Evolutionary conservation across 176 grass and related monocot species (phyloP), one percentile per base, ranked within the genome.

Genomic region (Urochloa ruziziensis): DNA sequence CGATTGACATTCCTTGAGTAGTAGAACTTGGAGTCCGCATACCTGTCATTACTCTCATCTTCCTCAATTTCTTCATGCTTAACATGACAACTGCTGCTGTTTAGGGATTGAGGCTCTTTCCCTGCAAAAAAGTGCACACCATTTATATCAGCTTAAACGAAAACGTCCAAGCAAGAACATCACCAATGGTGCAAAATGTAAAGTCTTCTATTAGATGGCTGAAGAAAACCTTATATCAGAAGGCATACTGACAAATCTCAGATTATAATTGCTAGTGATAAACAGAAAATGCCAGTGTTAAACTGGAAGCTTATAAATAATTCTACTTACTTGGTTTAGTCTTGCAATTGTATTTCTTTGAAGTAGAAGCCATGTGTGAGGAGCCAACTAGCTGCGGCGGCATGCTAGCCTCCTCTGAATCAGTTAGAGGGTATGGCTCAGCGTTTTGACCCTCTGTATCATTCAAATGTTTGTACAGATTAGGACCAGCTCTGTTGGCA

Each of bases 241-340:
- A 48, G 12, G 27, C 24, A 43, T 32, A 21, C 18, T 59, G 23
- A 48, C 1, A 60, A 5, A 61, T 72, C 37, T 73, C 36, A 27
- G 7, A 40, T 19, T 49, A 28, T 40, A 46, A 3, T 46, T 15
- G 43, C 40, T 46, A 7, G 39, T 46, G 2, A 23, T 42, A 12
- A 39, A 42, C 10, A 68, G n/a, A 42, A 30, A 43, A 1, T 16
- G 12, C 16, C 17, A 58, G 4, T 58, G 6, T 59, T 25, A 43
- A 6, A 27, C 66, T 69, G 40, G 40, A 60, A 4, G 4, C 56
- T 43, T 37, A 0, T 24, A 79, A 79, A 39, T 33, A 2, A 0
- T 37, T 37, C 12, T 79, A 60, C 78, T 77, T 88, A 76, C 62
- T 70, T 76, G 51, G 30, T 59, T 62, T 82, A 47, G 6, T 53